A percentile compares a stretch with the other conserved stretches of the same genome.
Conservation (phyloP, 2,329 filamentous ascomycete genomes). For the Aspergillus caelatus region DNA sequence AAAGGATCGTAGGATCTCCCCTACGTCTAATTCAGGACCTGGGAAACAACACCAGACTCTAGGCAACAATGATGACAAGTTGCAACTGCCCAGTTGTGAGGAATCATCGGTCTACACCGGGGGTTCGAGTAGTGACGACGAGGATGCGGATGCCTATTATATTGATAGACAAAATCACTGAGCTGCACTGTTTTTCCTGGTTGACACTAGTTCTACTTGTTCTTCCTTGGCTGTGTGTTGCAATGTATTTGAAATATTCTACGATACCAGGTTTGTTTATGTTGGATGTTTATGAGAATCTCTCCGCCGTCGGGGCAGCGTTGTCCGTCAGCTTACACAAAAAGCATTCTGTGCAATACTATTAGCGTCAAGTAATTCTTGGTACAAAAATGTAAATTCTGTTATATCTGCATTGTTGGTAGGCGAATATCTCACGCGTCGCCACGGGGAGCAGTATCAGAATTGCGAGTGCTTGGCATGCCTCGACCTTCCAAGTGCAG, state of each 20-base stretch:
- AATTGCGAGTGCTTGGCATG: not conserved
- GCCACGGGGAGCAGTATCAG: not conserved
- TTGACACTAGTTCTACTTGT: not conserved
- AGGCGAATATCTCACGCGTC: not conserved
- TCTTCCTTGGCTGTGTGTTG: conserved; percentile 4
- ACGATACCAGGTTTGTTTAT: conserved; percentile 23
- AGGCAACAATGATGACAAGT: conserved; percentile 30
- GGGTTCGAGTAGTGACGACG: conserved; percentile 37
- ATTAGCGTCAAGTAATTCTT: not conserved
- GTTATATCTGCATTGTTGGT: not conserved
- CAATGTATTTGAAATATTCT: conserved; percentile 9
- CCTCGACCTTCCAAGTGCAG: not conserved
- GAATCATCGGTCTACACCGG: conserved; percentile 35
- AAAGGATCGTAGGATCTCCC: conserved; percentile 65
- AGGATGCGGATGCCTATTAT: conserved; percentile 33
- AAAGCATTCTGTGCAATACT: not conserved
- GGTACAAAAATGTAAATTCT: not conserved
- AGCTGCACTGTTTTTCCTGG: not conserved
- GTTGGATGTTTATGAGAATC: not conserved
- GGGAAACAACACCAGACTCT: conserved; percentile 24
- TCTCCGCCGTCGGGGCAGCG: not conserved
- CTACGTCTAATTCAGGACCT: conserved; percentile 28
- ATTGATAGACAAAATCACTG: conserved; percentile 26
- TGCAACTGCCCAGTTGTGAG: conserved; percentile 29
- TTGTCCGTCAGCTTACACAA: not conserved